Evolutionary conservation across 371 early-diverging fungal genomes (phyloP).

Genomic region (Actinomucor elegans): DNA sequence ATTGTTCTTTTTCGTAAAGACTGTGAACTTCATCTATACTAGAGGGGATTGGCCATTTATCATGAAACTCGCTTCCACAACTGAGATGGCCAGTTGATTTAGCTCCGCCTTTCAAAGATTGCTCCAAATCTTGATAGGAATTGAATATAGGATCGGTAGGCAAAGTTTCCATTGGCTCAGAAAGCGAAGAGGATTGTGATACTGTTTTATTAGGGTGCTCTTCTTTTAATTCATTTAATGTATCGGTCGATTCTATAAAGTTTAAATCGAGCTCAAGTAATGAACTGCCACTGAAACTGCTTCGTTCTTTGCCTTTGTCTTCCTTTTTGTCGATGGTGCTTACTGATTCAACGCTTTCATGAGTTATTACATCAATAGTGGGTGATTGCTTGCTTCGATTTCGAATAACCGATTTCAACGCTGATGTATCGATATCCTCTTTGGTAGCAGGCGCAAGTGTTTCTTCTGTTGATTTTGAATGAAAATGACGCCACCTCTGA

Average conservation of each 20-base stretch:
- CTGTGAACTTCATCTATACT: conserved; percentile 21
- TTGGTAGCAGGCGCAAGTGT: neutral
- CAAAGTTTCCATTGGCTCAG: neutral
- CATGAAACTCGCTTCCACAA: conserved; percentile 5
- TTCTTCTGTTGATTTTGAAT: neutral
- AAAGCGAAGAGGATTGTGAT: no score
- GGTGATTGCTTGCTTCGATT: neutral
- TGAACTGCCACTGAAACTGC: neutral
- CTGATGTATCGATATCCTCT: conserved; percentile 6
- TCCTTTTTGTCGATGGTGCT: neutral
- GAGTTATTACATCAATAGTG: conserved; percentile 2
- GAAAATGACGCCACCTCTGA: neutral
- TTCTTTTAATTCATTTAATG: neutral
- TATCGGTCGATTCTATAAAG: conserved; percentile 6
- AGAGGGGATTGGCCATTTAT: conserved; percentile 26
- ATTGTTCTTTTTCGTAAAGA: conserved; percentile 20
- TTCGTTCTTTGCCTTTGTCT: no score
- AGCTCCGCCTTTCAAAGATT: neutral
- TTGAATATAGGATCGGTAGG: conserved; percentile 1
- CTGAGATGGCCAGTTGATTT: neutral
- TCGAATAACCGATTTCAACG: conserved; percentile 6
- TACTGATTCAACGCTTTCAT: neutral
- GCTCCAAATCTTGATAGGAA: neutral
- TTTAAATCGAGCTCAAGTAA: neutral
- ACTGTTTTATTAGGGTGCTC: neutral